phyloP scores from a whole-genome alignment of 2,329 filamentous ascomycete species.

The Ophiocordyceps camponoti-saundersi region DNA sequence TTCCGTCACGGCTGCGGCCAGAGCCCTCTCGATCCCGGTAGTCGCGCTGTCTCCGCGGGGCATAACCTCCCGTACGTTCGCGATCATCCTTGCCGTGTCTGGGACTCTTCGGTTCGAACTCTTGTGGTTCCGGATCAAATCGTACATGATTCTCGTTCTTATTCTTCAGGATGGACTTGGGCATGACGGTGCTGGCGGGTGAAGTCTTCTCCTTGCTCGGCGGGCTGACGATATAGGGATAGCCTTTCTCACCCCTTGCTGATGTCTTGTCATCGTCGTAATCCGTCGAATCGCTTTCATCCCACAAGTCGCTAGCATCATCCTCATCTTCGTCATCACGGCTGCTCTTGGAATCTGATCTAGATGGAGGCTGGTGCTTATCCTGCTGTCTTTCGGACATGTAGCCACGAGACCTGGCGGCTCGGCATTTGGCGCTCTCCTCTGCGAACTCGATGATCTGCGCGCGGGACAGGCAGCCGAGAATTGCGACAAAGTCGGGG shows the following conservation, averaged over 20 bases:
- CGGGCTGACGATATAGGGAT: conserved; percentile 19
- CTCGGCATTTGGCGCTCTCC: conserved; percentile 28
- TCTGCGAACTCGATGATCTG: conserved; percentile 34
- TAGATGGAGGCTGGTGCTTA: conserved; percentile 3
- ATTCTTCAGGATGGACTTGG: conserved; percentile 46
- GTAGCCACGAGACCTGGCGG: conserved; percentile 13
- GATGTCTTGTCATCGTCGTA: conserved; percentile 15
- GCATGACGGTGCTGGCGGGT: conserved; percentile 19
- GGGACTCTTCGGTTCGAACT: conserved; percentile 19
- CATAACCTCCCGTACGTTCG: conserved; percentile 3
- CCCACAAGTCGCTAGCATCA: conserved; percentile 10
- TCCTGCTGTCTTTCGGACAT: conserved; percentile 4
- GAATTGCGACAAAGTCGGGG: conserved; percentile 41
- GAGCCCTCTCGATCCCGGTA: conserved; percentile 10
- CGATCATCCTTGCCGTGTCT: conserved; percentile 12
- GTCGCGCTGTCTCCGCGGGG: conserved; percentile 8
- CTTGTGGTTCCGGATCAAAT: conserved; percentile 30
- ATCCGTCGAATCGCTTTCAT: conserved; percentile 15
- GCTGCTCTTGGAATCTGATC: conserved; percentile 16
- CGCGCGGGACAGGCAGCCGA: conserved; percentile 34
- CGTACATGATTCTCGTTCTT: conserved; percentile 39
- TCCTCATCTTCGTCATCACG: conserved; percentile 13
- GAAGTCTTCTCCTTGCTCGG: conserved; percentile 16
- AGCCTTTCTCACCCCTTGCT: conserved; percentile 14
- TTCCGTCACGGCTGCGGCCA: conserved; percentile 6